Conservation (phyloP, 1,284 basidiomycete species). For the Leccinum solheimii region DNA sequence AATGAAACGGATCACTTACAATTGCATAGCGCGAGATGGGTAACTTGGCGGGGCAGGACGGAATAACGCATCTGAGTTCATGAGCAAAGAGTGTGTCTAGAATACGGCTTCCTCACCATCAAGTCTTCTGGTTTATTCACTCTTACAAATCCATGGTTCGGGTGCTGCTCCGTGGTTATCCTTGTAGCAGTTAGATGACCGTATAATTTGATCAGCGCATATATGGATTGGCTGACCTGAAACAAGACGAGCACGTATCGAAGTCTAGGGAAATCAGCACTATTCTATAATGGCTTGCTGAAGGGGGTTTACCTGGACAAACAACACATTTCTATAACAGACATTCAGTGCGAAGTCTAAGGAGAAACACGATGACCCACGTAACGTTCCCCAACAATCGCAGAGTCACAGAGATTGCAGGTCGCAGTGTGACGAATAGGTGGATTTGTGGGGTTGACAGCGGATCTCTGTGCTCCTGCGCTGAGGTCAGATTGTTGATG, state of each 20-base stretch:
- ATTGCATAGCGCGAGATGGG: slow-evolving; percentile 56
- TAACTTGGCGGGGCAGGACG: slow-evolving; percentile 13
- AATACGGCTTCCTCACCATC: slow-evolving; percentile 40
- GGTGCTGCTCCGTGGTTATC: slow-evolving; percentile 73
- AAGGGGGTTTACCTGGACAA: slow-evolving; percentile 50
- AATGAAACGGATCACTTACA: slow-evolving; percentile 31
- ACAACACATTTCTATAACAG: slow-evolving; percentile 61
- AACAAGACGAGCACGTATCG: slow-evolving; percentile 74
- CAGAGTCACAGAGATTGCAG: slow-evolving; percentile 76
- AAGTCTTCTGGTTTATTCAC: slow-evolving; percentile 58
- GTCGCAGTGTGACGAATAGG: slow-evolving; percentile 55
- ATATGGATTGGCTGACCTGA: slow-evolving; percentile 43
- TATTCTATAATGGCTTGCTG: background rate
- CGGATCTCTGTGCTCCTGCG: slow-evolving; percentile 6
- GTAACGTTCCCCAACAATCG: slow-evolving; percentile 66
- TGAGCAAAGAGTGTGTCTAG: background rate
- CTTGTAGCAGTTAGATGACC: slow-evolving; percentile 31
- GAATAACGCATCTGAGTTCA: slow-evolving; percentile 29
- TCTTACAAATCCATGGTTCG: slow-evolving; percentile 74
- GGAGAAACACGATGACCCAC: slow-evolving; percentile 43
- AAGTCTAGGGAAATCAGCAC: slow-evolving; percentile 47
- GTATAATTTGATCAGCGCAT: slow-evolving; percentile 1
- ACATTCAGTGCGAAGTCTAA: slow-evolving; percentile 5
- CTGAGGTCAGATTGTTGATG: slow-evolving; percentile 2
- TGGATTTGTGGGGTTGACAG: slow-evolving; percentile 5